A percentile compares a stretch with the other conserved stretches of the same genome.
phyloP scores from a whole-genome alignment of 2,329 filamentous ascomycete genomes.

The Ceratocystiopsis sp. region DNA sequence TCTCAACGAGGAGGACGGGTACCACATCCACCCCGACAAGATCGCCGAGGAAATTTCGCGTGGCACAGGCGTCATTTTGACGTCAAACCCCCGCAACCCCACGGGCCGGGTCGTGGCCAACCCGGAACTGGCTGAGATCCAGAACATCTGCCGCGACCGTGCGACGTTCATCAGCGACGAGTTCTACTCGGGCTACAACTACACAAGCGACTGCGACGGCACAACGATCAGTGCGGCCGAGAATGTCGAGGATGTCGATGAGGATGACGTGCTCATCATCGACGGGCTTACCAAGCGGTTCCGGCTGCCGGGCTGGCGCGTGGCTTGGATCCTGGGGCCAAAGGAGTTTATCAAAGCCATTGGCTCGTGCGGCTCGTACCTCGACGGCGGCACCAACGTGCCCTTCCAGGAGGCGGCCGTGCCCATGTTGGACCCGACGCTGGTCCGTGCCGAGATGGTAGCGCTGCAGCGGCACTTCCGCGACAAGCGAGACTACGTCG shows the following conservation, averaged over 20 bases:
- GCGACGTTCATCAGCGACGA: conserved; percentile 91
- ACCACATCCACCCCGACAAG: conserved; percentile 86
- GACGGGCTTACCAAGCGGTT: conserved; percentile 95
- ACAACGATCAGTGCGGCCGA: conserved; percentile 75
- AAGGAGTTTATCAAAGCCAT: conserved; percentile 95
- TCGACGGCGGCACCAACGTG: conserved; percentile 86
- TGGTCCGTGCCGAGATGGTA: conserved; percentile 73
- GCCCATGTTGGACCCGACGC: conserved; percentile 73
- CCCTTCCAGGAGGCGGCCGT: conserved; percentile 92
- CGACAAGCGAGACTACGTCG: conserved; percentile 82
- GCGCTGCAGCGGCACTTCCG: conserved; percentile 80
- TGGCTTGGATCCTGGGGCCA: conserved; percentile 88
- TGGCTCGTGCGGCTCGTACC: conserved; percentile 79
- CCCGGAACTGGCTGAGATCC: conserved; percentile 74
- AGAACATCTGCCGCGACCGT: conserved; percentile 79
- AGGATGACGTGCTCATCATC: conserved; percentile 84
- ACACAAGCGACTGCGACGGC: conserved; percentile 81
- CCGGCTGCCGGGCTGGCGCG: conserved; percentile 87
- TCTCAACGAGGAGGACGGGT: conserved; percentile 67
- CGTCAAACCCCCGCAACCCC: conserved; percentile 88
- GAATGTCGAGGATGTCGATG: conserved; percentile 78
- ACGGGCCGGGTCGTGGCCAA: conserved; percentile 77
- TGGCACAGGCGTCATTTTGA: conserved; percentile 75
- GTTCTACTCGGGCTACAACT: conserved; percentile 95
- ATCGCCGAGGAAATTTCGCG: conserved; percentile 82